These are phyloP conservation scores for Lipomyces yamanashiensis DNA, from an alignment of 805 yeast genomes.

Conservation along the genomic window DNA sequence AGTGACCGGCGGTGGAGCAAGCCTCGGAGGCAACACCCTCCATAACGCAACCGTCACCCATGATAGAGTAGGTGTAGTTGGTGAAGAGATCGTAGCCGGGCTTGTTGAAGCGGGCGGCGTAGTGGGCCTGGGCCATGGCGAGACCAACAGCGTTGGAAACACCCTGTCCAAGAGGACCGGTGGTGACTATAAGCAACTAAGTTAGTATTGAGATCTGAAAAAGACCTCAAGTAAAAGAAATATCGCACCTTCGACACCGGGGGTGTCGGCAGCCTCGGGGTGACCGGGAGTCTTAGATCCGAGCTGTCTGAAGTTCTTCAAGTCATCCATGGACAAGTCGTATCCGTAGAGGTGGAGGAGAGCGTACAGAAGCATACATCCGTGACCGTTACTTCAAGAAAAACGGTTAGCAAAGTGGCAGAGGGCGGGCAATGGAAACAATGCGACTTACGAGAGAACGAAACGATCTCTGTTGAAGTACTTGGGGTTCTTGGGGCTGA, in stretches of 20 bases:
- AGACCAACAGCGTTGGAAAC: conserved; percentile 93
- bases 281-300: conserved; percentile 95
- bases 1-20: conserved; percentile 92
- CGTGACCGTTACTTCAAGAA: conserved; percentile 75
- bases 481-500: conserved; percentile 87
- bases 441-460: conserved; percentile 62
- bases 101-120: conserved; percentile 92
- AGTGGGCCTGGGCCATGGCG: conserved; percentile 90
- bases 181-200: conserved; percentile 57
- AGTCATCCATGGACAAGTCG: conserved; percentile 78
- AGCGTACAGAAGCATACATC: conserved; percentile 86
- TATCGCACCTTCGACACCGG: conserved; percentile 80
- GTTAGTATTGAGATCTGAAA: neutral
- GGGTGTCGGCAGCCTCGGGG: conserved; percentile 82
- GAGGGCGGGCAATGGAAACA: neutral
- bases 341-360: conserved; percentile 86
- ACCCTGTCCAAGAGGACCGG: conserved; percentile 99
- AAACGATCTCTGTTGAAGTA: conserved; percentile 97
- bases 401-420: neutral
- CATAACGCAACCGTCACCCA: conserved; percentile 98
- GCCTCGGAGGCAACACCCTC: conserved; percentile 98
- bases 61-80: conserved; percentile 74
- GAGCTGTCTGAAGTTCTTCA: conserved; percentile 87
- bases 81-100: conserved; percentile 75
- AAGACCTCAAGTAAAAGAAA: too few relatives aligned